Conservation (phyloP, 2,329 filamentous ascomycete species). For the Alternaria gansuensis region DNA sequence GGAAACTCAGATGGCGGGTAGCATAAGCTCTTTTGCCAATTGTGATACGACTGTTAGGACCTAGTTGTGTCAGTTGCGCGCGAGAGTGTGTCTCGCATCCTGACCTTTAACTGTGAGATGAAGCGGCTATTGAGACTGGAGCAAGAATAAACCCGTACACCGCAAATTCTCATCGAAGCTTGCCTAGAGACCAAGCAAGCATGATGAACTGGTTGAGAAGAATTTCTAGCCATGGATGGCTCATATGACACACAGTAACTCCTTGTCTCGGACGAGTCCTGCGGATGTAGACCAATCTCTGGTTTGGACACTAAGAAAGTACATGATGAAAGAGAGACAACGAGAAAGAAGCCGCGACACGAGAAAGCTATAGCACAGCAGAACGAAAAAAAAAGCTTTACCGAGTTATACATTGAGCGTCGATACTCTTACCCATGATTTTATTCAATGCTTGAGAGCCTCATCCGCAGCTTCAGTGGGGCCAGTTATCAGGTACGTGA, state of each 20-base stretch:
- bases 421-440: no score
- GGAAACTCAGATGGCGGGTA: neutral
- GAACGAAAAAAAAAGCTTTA: neutral
- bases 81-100: neutral
- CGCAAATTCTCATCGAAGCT: neutral
- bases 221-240: neutral
- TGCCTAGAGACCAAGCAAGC: neutral
- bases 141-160: neutral
- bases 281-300: neutral
- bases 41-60: neutral
- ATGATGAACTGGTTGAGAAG: fast-evolving
- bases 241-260: no score
- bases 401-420: no score
- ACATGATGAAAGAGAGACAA: neutral
- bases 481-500: no score
- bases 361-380: neutral
- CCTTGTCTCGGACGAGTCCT: no score
- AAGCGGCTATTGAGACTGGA: neutral
- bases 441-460: no score
- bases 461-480: no score
- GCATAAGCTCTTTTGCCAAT: neutral
- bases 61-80: neutral
- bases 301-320: neutral
- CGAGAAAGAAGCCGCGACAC: neutral
- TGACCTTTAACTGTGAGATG: neutral